A percentile compares a stretch with the other conserved stretches of the same genome.
These are phyloP conservation scores for Solanum chilense DNA, from an alignment of 257 asterid genomes.

Conservation along the genomic window DNA sequence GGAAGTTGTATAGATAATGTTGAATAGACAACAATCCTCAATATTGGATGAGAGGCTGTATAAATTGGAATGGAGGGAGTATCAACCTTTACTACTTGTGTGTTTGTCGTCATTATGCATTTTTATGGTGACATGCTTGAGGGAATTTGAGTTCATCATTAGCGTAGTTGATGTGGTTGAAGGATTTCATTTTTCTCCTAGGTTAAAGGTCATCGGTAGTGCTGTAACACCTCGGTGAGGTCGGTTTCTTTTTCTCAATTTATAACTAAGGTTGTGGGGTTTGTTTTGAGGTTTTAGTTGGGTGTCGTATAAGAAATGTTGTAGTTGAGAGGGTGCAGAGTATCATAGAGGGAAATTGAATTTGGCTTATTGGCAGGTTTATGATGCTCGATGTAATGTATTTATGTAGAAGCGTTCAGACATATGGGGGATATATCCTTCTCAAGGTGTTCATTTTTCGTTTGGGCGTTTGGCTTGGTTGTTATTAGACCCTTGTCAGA, in stretches of 20 bases:
- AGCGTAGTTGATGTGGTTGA: not conserved
- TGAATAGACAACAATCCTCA: not conserved
- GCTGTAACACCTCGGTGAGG: not conserved
- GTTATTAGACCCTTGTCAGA: not conserved
- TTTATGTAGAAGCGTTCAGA: not conserved
- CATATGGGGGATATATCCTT: not conserved
- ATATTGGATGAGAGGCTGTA: not conserved
- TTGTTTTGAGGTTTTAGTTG: not conserved
- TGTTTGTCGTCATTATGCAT: not conserved
- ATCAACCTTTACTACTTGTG: not conserved
- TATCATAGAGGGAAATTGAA: not conserved
- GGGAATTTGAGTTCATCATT: not conserved
- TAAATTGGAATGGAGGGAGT: not conserved
- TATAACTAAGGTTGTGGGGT: not conserved
- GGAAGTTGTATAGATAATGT: not conserved
- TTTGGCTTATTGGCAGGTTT: not conserved
- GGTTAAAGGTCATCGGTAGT: not conserved
- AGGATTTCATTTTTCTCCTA: not conserved
- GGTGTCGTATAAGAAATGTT: not conserved
- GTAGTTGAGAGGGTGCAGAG: not conserved
- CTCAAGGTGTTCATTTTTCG: not conserved
- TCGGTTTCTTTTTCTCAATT: not conserved
- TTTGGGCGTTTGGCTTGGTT: not conserved
- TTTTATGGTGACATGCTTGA: not conserved
- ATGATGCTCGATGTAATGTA: not conserved